These are phyloP conservation scores for Vitis vinifera DNA, from an alignment of 164 flowering plant species.

Conservation along the genomic window ASM3070453v1 NC_081814.1:6950501-6951000, in stretches of 20 bases:
- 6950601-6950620: slow-evolving; percentile 31
- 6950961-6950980: slow-evolving; percentile 35
- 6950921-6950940: slow-evolving; percentile 70
- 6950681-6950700: slow-evolving; percentile 34
- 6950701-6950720: slow-evolving; percentile 22
- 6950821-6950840: no score
- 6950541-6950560: slow-evolving; percentile 48
- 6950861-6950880: no score
- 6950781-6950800: slow-evolving; percentile 34
- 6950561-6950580: slow-evolving; percentile 60
- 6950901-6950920: slow-evolving; percentile 42
- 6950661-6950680: slow-evolving; percentile 41
- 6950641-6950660: slow-evolving; percentile 24
- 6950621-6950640: slow-evolving; percentile 24
- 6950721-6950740: slow-evolving; percentile 16
- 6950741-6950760: slow-evolving; percentile 30
- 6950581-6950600: slow-evolving; percentile 71
- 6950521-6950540: slow-evolving; percentile 40
- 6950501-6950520: background rate
- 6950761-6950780: slow-evolving; percentile 36
- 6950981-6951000: slow-evolving; percentile 48
- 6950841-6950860: no score
- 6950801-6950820: background rate
- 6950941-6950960: slow-evolving; percentile 51
- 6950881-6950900: slow-evolving; percentile 31